A percentile compares a stretch with the other conserved stretches of the same genome.
phyloP scores from a whole-genome alignment of 306 rosid species.

The Begonia peltatifolia region DNA sequence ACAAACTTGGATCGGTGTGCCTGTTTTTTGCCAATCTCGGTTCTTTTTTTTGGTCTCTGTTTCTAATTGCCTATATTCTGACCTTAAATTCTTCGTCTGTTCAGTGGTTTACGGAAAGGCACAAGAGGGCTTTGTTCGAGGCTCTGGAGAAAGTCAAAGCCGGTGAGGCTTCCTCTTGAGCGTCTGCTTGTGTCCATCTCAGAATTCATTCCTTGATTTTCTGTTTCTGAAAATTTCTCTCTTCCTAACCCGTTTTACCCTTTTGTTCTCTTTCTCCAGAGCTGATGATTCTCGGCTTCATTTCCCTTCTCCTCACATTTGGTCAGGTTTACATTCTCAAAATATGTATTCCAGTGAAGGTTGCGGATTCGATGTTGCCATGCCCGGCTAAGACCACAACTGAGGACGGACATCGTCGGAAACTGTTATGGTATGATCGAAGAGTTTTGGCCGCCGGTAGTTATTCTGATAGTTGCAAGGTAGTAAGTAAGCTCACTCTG shows the following conservation, averaged over 20 bases:
- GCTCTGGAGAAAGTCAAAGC: conserved; percentile 88
- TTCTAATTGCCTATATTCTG: conserved; percentile 2
- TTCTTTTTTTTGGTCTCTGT: neutral
- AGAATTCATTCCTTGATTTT: neutral
- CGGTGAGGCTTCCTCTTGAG: conserved; percentile 24
- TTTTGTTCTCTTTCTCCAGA: conserved; percentile 32
- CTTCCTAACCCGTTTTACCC: neutral
- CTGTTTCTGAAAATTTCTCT: neutral
- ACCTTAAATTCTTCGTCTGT: neutral
- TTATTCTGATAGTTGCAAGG: conserved; percentile 29
- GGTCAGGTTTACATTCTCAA: conserved; percentile 60
- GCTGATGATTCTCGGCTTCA: conserved; percentile 89
- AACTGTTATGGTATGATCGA: conserved; percentile 45
- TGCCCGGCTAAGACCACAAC: conserved; percentile 19
- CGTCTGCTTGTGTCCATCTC: no score
- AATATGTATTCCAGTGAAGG: conserved; percentile 47
- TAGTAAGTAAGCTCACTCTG: conserved; percentile 19
- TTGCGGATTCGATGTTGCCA: conserved; percentile 59
- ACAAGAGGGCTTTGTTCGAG: conserved; percentile 58
- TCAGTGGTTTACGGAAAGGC: conserved; percentile 36
- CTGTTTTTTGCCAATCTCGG: neutral
- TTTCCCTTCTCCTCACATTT: conserved; percentile 73
- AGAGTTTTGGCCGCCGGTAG: conserved; percentile 41
- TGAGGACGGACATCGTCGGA: conserved; percentile 29
- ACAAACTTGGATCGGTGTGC: conserved; percentile 59